These are phyloP conservation scores for Solanum ahanhuiri DNA, from an alignment of 257 asterid genomes.

Conservation along the genomic window DNA sequence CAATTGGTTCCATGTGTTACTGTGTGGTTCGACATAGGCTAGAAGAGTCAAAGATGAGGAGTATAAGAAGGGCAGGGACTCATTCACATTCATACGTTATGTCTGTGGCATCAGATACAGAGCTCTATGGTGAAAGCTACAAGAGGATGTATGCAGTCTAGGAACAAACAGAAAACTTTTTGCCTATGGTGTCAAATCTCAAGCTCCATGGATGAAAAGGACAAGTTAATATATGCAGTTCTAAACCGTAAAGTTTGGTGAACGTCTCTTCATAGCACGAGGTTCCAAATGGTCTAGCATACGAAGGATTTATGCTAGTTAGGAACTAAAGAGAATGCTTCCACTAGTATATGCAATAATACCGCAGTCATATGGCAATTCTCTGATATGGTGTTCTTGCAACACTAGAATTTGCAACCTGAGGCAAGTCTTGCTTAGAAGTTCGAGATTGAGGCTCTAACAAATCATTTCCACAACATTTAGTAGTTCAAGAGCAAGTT, in stretches of 20 bases:
- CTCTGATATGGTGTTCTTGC: not conserved
- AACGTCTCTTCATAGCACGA: not conserved
- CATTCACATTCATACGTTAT: slow-evolving; percentile 63
- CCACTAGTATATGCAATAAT: not conserved
- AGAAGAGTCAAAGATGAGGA: slow-evolving; percentile 82
- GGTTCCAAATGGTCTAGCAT: not conserved
- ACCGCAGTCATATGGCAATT: not conserved
- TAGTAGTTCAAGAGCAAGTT: not conserved
- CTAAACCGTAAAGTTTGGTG: not conserved
- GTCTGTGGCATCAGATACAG: slow-evolving; percentile 62
- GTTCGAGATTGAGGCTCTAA: not conserved
- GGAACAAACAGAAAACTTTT: not conserved
- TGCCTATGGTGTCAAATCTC: not conserved
- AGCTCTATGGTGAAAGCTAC: slow-evolving; percentile 53
- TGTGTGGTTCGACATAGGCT: slow-evolving; percentile 77
- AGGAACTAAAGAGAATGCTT: not conserved
- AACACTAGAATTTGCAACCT: not conserved
- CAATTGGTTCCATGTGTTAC: slow-evolving; percentile 84
- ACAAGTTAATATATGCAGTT: not conserved
- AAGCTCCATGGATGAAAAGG: not conserved
- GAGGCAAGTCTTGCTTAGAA: not conserved
- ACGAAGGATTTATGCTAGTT: not conserved
- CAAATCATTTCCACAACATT: not conserved
- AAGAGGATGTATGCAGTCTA: slow-evolving; percentile 88
- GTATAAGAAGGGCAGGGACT: slow-evolving; percentile 30